These are phyloP conservation scores for Acer yangbiense DNA, from an alignment of 345 rosid genomes.

Conservation along the genomic window DNA sequence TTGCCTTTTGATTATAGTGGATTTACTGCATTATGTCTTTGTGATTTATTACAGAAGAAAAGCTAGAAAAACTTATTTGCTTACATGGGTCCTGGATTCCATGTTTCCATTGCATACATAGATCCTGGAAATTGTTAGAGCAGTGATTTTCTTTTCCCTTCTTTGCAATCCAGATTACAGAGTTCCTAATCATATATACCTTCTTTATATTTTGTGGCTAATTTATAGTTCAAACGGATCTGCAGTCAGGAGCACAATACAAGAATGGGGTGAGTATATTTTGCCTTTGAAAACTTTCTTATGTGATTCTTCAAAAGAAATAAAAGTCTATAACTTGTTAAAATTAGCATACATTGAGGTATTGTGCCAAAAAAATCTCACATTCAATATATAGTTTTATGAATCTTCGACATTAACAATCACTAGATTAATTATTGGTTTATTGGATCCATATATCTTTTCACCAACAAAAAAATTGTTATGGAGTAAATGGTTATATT, in stretches of 20 bases:
- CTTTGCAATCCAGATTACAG: conserved; percentile 6
- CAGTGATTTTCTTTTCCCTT: background rate
- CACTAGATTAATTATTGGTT: background rate
- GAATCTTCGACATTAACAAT: background rate
- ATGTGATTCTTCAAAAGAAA: conserved; percentile 1
- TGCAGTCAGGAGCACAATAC: conserved; percentile 88
- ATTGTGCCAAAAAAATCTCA: background rate
- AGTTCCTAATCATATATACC: background rate
- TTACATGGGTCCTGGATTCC: conserved; percentile 93
- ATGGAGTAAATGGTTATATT: background rate
- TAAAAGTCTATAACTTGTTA: background rate
- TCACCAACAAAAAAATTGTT: background rate
- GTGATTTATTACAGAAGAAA: conserved; percentile 46
- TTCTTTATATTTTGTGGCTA: conserved; percentile 25
- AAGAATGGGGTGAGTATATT: conserved; percentile 65
- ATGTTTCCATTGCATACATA: conserved; percentile 89
- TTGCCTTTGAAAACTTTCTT: conserved; percentile 3
- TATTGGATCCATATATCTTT: background rate
- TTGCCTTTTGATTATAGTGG: conserved; percentile 3
- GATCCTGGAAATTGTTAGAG: conserved; percentile 97
- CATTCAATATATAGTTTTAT: background rate
- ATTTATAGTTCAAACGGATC: conserved; percentile 87
- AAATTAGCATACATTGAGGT: background rate
- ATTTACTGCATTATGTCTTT: background rate
- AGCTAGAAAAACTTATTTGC: conserved; percentile 91